Evolutionary conservation across 768 basidiomycete genomes (phyloP), one percentile per base, ranked within the genome.

Genomic region (Coprinopsis strossmayeri): DNA sequence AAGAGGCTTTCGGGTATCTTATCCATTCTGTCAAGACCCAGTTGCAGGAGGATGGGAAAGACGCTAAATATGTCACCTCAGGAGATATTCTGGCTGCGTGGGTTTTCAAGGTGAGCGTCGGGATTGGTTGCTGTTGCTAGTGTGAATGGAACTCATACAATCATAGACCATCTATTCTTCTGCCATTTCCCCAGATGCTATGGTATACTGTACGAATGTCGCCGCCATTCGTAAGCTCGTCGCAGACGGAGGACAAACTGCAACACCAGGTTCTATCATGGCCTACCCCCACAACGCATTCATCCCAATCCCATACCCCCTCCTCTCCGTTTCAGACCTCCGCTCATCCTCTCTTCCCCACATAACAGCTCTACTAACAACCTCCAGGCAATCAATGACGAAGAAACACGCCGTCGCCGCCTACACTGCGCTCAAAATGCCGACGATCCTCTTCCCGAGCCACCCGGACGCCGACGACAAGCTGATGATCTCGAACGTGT

Each of bases 401-500:
- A 55, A 64, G 10, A 43, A 57, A 11, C 65, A 70, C 45, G 58
- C 68, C 44, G 38, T 64, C 3, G 55, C 63, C 11, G 63, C 67
- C 4, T 61, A 66, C 37, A 58, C 63, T 40, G 39, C 56, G 20
- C 44, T 64, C 24, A 53, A 58, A 12, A 52, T 48, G 26, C 57
- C 62, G 3, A 51, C 57, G 17, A 50, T 10, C 50, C 60, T 2
- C 9, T 66, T 70, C 55, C 70, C 69, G 0, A 59, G 58, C 9
- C 64, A 66, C 38, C 65, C 64, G 0, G 52, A 53, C 18, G 69
- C 67, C 5, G 51, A 68, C 24, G 71, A 72, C 45, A 67, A 64
- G 0, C 48, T 74, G 13, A 52, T 63, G 2, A 28, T 73, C 1
- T 70, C 69, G 26, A 71, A 72, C 50, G 68, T 72, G 17, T 70